phyloP scores from a whole-genome alignment of 2,329 filamentous ascomycete species.

The Ploettnerulaceae sp. region DNA sequence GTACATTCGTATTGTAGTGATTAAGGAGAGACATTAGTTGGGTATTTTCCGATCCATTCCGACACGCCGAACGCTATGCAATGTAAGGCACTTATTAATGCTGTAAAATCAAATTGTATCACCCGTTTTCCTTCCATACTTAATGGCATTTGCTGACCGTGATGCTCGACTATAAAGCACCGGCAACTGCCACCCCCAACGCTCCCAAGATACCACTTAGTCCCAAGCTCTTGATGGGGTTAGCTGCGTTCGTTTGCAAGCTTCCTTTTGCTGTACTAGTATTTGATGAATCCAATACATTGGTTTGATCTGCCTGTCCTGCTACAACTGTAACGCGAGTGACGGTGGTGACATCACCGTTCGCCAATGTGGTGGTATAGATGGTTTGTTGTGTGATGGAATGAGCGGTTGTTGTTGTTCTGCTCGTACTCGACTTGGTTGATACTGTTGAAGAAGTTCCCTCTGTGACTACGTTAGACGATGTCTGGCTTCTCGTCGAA shows the following conservation, averaged over 20 bases:
- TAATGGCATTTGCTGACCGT: background rate
- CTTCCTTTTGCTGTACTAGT: slow-evolving; percentile 21
- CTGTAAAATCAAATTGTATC: slow-evolving; percentile 13
- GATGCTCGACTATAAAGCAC: slow-evolving; percentile 18
- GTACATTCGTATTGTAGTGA: slow-evolving; percentile 14
- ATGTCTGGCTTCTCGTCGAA: slow-evolving; percentile 2
- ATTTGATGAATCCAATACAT: slow-evolving; percentile 2
- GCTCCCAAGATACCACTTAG: slow-evolving; percentile 25
- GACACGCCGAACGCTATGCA: slow-evolving; percentile 24
- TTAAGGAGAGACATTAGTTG: slow-evolving; percentile 30
- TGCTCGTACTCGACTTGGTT: slow-evolving; percentile 8
- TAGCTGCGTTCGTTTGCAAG: slow-evolving; percentile 25
- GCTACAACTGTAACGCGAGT: slow-evolving; percentile 28
- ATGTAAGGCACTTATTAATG: slow-evolving; percentile 14
- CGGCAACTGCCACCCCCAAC: slow-evolving; percentile 21
- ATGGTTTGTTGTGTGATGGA: slow-evolving; percentile 26
- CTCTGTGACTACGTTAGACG: slow-evolving; percentile 16
- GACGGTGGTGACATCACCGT: slow-evolving; percentile 25
- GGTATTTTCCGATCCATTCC: slow-evolving; percentile 12
- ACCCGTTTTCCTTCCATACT: slow-evolving; percentile 1
- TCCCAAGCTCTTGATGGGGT: slow-evolving; percentile 12
- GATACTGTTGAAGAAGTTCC: slow-evolving; percentile 7
- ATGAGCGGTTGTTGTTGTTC: slow-evolving; percentile 8
- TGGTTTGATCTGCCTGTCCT: slow-evolving; percentile 17
- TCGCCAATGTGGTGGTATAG: slow-evolving; percentile 27